phyloP scores from a whole-genome alignment of 2,329 filamentous ascomycete species.

The Colletotrichum liaoningense region DNA sequence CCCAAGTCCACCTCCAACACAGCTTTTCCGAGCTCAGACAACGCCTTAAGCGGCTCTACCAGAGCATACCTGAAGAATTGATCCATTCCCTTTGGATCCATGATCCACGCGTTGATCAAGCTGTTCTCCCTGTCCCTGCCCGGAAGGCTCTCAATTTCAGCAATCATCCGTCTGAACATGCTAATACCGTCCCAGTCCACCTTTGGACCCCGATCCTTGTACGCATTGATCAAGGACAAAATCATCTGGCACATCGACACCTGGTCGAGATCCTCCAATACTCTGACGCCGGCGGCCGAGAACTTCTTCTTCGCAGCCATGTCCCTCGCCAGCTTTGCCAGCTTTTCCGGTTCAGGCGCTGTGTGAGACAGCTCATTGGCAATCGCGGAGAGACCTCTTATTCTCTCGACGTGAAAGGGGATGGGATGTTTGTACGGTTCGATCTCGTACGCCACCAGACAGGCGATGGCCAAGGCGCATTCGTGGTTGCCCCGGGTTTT shows the following conservation, averaged over 20 bases:
- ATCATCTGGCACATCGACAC: constrained; percentile 65
- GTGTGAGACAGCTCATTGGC: constrained; percentile 64
- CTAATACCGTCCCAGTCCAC: constrained; percentile 58
- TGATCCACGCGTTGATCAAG: constrained; percentile 57
- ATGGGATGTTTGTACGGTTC: constrained; percentile 63
- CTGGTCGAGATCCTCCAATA: constrained; percentile 57
- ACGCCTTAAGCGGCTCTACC: constrained; percentile 56
- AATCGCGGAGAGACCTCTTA: constrained; percentile 63
- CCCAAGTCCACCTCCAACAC: constrained; percentile 56
- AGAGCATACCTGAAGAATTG: constrained; percentile 63
- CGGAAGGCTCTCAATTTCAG: constrained; percentile 58
- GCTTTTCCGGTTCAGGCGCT: constrained; percentile 50
- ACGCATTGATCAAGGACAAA: constrained; percentile 58
- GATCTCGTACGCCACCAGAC: constrained; percentile 58
- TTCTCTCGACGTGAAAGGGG: constrained; percentile 61
- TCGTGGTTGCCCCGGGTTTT: constrained; percentile 52
- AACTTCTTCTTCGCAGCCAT: constrained; percentile 35
- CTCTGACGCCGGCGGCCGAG: neutral
- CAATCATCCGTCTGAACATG: constrained; percentile 59
- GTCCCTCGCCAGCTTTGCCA: constrained; percentile 41
- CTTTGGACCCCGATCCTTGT: constrained; percentile 54
- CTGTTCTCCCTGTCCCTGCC: constrained; percentile 58
- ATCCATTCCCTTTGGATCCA: constrained; percentile 50
- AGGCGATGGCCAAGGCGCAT: constrained; percentile 58
- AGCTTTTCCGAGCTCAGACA: constrained; percentile 58